Conservation (phyloP, 495 filamentous ascomycete species). For the Bryoglossum gracile region DNA sequence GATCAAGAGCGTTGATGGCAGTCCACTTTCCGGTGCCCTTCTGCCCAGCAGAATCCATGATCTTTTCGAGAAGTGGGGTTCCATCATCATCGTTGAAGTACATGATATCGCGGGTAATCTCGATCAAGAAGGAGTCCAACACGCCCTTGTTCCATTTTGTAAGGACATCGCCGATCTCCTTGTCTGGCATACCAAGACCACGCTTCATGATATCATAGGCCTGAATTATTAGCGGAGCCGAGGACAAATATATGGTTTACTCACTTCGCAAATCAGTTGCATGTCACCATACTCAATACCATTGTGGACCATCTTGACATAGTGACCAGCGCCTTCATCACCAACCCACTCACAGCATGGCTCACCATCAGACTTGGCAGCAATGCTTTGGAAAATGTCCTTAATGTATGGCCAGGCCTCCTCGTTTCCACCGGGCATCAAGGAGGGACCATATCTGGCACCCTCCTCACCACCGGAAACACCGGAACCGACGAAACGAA, state of each 20-base stretch:
- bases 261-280: conserved; percentile 98
- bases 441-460: conserved; percentile 90
- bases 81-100: conserved; percentile 94
- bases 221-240: conserved; percentile 40
- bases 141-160: conserved; percentile 97
- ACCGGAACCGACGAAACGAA: conserved; percentile 94
- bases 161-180: conserved; percentile 94
- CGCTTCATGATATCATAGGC: conserved; percentile 99
- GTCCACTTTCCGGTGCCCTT: conserved; percentile 99
- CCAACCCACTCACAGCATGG: conserved; percentile 99
- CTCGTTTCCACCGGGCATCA: conserved; percentile 99
- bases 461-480: conserved; percentile 99
- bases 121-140: conserved; percentile 97
- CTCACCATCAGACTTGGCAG: conserved; percentile 94
- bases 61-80: conserved; percentile 90
- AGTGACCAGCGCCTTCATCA: conserved; percentile 98
- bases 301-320: conserved; percentile 99
- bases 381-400: conserved; percentile 95
- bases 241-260: conserved; percentile 20
- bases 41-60: conserved; percentile 96
- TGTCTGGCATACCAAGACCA: conserved; percentile 71
- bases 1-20: conserved; percentile 95
- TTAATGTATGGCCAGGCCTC: conserved; percentile 98
- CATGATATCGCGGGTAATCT: conserved; percentile 97
- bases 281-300: conserved; percentile 99